Base-by-base conservation (phyloP, 768 basidiomycete species). In the Exsudoporus frostii region DNA sequence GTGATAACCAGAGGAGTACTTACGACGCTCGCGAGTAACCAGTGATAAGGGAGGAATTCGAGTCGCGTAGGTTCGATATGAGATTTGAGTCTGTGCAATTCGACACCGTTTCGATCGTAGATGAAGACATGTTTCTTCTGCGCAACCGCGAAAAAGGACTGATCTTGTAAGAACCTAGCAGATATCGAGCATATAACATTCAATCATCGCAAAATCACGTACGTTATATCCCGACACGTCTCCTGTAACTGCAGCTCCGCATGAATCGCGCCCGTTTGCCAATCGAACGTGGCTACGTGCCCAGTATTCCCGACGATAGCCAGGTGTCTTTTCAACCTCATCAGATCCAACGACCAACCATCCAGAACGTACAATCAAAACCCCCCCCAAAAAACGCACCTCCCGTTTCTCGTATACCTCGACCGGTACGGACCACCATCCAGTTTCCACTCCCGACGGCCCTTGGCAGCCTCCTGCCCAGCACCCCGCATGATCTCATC, bases 41-140 rank as follows among this genome's bases (percentile, higher is more conserved):
- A 99, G 66, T 99, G 97, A 61, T 94, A 98, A 0, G 92, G 93
- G 7, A 99, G 78, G 66, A 92, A 98, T 63, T 95, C 92, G 36
- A 99, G 79, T 54, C 87, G 77, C 6, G 90, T 92, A 2, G 92
- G 89, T 63, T 98, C 97, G 55, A 97, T 81, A 61, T 93, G 91
- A 1, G 83, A 75, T 65, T 87, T 87, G 14, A 94, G 75, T 57
- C 84, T 79, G 63, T 98, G 97, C 5, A 99, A 71, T 67, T 98
- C 97, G 14, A 97, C 88, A 20, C 97, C 96, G 59, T 92, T 83
- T 30, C 86, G 81, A 71, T 98, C 97, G 58, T 99, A 98, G 41
- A 99, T 92, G 71, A 90, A 99, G 17, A 89, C 90, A 66, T 96
- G 91, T 77, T 93, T 90, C 71, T 92, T 90, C 72, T 99, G 96